Evolutionary conservation across 176 grass and related monocot genomes (phyloP).

Genomic region (Pontederia paniculata): DNA sequence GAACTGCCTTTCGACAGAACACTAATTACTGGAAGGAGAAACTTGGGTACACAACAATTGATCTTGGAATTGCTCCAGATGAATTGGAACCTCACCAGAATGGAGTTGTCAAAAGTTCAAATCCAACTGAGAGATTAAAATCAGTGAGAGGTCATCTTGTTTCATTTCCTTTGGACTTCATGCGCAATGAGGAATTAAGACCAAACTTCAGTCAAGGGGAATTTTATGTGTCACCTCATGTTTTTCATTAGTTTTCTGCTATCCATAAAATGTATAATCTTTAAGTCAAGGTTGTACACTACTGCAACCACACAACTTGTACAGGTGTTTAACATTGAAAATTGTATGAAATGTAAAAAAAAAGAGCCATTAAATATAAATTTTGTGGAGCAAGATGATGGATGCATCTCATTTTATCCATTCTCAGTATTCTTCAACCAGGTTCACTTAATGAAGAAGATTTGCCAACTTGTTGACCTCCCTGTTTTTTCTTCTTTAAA

Average conservation of each 20-base stretch:
- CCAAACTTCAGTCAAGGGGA: conserved; percentile 53
- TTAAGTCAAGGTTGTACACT: conserved; percentile 15
- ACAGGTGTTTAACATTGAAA: conserved; percentile 1
- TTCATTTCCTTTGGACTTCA: conserved; percentile 62
- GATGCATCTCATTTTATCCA: no score
- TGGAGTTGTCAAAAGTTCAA: conserved; percentile 14
- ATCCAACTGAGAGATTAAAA: conserved; percentile 35
- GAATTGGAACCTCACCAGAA: conserved; percentile 26
- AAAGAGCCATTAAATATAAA: no score
- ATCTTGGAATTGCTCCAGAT: conserved; percentile 44
- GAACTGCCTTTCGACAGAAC: conserved; percentile 43
- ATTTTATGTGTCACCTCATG: conserved; percentile 52
- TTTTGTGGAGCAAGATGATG: no score
- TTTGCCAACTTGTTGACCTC: no score
- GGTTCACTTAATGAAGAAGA: no score
- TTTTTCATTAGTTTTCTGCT: conserved; percentile 45
- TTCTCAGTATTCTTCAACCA: no score
- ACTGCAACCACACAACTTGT: neutral
- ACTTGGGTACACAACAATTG: conserved; percentile 52
- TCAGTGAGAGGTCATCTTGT: conserved; percentile 52
- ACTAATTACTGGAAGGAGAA: conserved; percentile 52
- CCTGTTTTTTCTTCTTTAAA: no score
- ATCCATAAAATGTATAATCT: neutral
- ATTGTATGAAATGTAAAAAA: no score
- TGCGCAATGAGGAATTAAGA: conserved; percentile 71